These are phyloP conservation scores for Purpureocillium lavendulum DNA, from an alignment of 2,329 filamentous ascomycete genomes.

Conservation along the genomic window DNA sequence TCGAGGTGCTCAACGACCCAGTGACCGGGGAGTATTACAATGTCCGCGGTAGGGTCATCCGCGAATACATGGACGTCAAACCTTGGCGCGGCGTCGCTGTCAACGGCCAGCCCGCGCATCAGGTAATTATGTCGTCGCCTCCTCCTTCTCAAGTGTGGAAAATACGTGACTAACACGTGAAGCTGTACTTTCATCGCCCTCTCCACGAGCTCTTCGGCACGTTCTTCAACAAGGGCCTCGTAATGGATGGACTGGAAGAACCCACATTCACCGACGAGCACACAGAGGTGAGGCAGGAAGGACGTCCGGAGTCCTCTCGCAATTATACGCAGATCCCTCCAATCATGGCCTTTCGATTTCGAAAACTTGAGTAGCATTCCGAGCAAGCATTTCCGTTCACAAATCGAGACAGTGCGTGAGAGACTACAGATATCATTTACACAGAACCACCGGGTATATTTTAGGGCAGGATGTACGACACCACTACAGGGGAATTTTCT, in stretches of 20 bases:
- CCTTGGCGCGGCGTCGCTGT: slow-evolving; percentile 28
- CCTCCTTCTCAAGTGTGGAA: background rate
- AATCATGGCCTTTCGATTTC: slow-evolving; percentile 14
- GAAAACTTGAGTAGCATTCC: background rate
- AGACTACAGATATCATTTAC: too few relatives aligned
- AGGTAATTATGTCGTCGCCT: slow-evolving; percentile 17
- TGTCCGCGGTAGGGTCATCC: slow-evolving; percentile 26
- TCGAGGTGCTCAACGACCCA: slow-evolving; percentile 28
- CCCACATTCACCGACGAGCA: slow-evolving; percentile 32
- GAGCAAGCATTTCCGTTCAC: too few relatives aligned
- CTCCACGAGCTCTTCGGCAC: slow-evolving; percentile 32
- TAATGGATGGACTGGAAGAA: slow-evolving; percentile 38
- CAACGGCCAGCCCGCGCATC: slow-evolving; percentile 20
- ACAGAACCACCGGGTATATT: too few relatives aligned
- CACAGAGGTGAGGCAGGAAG: slow-evolving; percentile 10
- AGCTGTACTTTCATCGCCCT: slow-evolving; percentile 35
- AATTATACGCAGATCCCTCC: slow-evolving; percentile 31
- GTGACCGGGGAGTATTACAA: slow-evolving; percentile 25
- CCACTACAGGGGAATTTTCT: too few relatives aligned
- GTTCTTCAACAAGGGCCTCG: slow-evolving; percentile 32
- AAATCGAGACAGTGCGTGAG: too few relatives aligned
- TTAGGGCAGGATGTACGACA: too few relatives aligned
- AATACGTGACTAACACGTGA: background rate
- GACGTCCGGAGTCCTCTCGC: slow-evolving; percentile 21
- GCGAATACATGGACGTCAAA: slow-evolving; percentile 31